Base-by-base conservation (phyloP, 2,329 filamentous ascomycete species). In the Fusarium buharicum region DNA sequence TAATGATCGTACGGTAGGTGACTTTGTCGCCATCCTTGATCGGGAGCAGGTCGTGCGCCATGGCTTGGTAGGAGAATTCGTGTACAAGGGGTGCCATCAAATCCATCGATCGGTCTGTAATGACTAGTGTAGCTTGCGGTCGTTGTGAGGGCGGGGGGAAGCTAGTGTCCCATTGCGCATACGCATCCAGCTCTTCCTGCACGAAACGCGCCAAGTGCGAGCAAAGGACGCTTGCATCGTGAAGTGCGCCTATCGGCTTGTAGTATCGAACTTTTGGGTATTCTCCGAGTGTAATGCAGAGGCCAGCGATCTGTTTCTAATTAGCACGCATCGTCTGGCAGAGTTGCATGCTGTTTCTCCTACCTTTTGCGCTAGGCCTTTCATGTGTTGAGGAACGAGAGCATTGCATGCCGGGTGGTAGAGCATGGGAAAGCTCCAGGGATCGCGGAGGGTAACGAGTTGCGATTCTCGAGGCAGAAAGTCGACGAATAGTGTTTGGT, bases 21-120 rank as follows among this genome's bases (percentile, higher is more conserved):
- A 96, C 85, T 74, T 95, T 97, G 64, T 97, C 93, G 20, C 86
- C 89, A 50, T 98, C 95, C 69, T 90, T 88, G 72, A 99, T 92
- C 0, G 90, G 90, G 27, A 99, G 79, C 9, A 99, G 81, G 73
- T 99, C 95, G 75, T 97, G 92, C 4, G 92, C 94, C 94, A 99
- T 98, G 46, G 95, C 93, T 76, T 99, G 95, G 74, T 98, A 99
- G 12, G 95, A 97, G 74, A 99, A 97, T 72, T 99, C 95, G 77
- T 99, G 95, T 4, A 98, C 74, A 11, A 98, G 78, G 1, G 95
- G 95, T 0, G 94, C 89, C 78, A 90, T 87, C 4, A 97, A 77
- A 74, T 99, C 95, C 90, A 99, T 95, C 8, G 93, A 92, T 60
- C 95, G 86, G 75, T 98, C 95, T 1, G 93, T 91, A 59, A 99